phyloP scores from a whole-genome alignment of 1,139 yeast species.

The Zygosaccharomyces sapae region DNA sequence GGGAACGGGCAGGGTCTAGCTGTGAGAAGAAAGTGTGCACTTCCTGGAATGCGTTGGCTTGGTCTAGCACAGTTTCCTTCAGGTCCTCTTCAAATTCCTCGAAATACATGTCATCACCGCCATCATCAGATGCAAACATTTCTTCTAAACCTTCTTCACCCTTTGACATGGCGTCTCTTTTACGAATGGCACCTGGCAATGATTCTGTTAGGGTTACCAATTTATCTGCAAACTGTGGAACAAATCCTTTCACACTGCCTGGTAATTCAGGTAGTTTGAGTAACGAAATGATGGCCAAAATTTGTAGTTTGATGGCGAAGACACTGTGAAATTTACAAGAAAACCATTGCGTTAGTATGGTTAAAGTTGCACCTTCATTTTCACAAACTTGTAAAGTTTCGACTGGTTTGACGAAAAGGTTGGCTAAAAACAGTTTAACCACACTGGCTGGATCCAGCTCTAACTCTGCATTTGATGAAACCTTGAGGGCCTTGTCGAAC shows the following conservation, averaged over 20 bases:
- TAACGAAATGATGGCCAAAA: slow-evolving; percentile 57
- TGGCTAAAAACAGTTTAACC: slow-evolving; percentile 59
- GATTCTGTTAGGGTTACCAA: slow-evolving; percentile 50
- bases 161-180: slow-evolving; percentile 53
- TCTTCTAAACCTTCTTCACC: slow-evolving; percentile 42
- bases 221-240: slow-evolving; percentile 41
- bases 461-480: slow-evolving; percentile 29
- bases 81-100: slow-evolving; percentile 56
- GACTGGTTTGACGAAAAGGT: slow-evolving; percentile 61
- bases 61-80: slow-evolving; percentile 72
- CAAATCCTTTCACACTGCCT: slow-evolving; percentile 32
- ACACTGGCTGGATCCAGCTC: slow-evolving; percentile 38
- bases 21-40: slow-evolving; percentile 36
- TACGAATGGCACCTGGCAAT: slow-evolving; percentile 67
- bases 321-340: slow-evolving; percentile 59
- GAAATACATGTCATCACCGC: slow-evolving; percentile 43
- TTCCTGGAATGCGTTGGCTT: slow-evolving; percentile 56
- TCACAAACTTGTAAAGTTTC: slow-evolving; percentile 54
- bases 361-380: slow-evolving; percentile 44
- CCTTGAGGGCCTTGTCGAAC: slow-evolving; percentile 31
- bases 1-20: slow-evolving; percentile 37
- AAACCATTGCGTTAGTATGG: slow-evolving; percentile 66
- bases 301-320: slow-evolving; percentile 70
- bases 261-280: slow-evolving; percentile 42
- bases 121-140: slow-evolving; percentile 38